Evolutionary conservation across 2,329 filamentous ascomycete species (phyloP), one percentile per base, ranked within the genome.

Genomic region (Alternaria ventricosa): DNA sequence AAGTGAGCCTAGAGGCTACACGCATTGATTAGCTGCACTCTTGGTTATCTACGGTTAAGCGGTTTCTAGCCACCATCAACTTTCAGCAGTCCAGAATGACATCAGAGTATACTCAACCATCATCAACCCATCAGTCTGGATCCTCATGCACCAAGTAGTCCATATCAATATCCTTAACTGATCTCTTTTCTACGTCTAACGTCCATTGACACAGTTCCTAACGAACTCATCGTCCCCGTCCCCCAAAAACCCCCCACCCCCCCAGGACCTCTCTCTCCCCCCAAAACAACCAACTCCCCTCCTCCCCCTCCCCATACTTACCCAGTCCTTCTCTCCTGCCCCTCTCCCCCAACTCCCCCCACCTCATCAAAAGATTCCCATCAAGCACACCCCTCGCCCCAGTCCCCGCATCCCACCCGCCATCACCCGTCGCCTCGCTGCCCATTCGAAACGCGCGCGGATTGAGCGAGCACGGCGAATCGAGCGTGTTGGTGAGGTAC

Each of bases 401-500:
- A 1, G 79, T 80, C 3, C 82, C 81, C 1, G 66, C 65, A 44
- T 74, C 71, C 71, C 71, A 74, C 0, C 73, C 74, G 0, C 75
- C 76, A 6, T 74, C 65, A 47, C 82, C 83, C 5, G 78, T 81
- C 5, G 33, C 25, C 7, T 46, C 23, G 41, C 84, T 84, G 20
- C 83, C 77, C 72, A 87, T 84, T 13, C 96, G 87, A 81, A 95
- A 92, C 0, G 90, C 92, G 59, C 92, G 89, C 3, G 93, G 91
- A 79, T 98, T 98, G 54, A 97, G 84, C 0, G 92, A 93, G 8
- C 90, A 92, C 5, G 91, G 13, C 10, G 18, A 90, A 46, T 92
- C 89, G 8, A 97, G 86, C 0, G 90, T 89, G 33, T 89, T 92
- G 9, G 90, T 85, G 2, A 99, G 85, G 76, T 96, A 94, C 5